phyloP scores from a whole-genome alignment of 73 alveolate species.

The Blepharisma japonicum region DNA sequence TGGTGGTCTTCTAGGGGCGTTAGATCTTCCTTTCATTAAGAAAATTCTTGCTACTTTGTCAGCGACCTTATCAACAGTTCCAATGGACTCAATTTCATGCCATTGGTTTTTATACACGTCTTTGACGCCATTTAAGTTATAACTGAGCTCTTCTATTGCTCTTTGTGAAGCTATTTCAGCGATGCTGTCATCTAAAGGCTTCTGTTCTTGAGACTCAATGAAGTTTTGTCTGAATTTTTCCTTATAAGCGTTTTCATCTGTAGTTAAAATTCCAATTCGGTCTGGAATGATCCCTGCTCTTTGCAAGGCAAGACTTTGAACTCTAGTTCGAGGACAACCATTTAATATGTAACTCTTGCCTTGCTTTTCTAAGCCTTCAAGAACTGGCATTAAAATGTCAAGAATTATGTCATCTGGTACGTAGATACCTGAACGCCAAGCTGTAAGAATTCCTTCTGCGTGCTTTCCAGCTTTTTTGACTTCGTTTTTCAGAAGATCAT shows the following conservation, averaged over 20 bases:
- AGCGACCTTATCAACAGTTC: slow-evolving; percentile 42
- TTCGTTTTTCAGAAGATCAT: slow-evolving; percentile 82
- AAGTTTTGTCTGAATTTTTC: slow-evolving; percentile 21
- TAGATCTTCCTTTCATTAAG: slow-evolving; percentile 59
- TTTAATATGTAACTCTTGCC: slow-evolving; percentile 80
- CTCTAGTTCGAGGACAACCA: slow-evolving; percentile 95
- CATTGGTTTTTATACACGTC: slow-evolving; percentile 71
- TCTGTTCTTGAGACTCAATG: slow-evolving; percentile 7
- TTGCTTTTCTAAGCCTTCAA: slow-evolving; percentile 82
- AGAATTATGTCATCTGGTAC: slow-evolving; percentile 87
- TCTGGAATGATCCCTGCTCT: slow-evolving; percentile 93
- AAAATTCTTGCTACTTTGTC: slow-evolving; percentile 57
- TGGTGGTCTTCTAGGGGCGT: slow-evolving; percentile 92
- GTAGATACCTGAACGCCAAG: slow-evolving; percentile 40
- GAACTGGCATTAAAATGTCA: slow-evolving; percentile 68
- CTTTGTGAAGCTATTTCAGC: slow-evolving; percentile 27
- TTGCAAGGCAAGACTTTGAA: slow-evolving; percentile 89
- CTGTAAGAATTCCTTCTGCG: slow-evolving; percentile 41
- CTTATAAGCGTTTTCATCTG: slow-evolving; percentile 32
- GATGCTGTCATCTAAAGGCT: slow-evolving; percentile 26
- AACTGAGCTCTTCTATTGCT: slow-evolving; percentile 57
- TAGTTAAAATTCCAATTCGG: slow-evolving; percentile 71
- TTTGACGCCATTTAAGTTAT: slow-evolving; percentile 74
- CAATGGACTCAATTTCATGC: slow-evolving; percentile 58
- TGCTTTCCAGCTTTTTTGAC: slow-evolving; percentile 66